These are phyloP conservation scores for Ceratocystis variospora DNA, from an alignment of 2,329 filamentous ascomycete genomes.

Conservation along the genomic window DNA sequence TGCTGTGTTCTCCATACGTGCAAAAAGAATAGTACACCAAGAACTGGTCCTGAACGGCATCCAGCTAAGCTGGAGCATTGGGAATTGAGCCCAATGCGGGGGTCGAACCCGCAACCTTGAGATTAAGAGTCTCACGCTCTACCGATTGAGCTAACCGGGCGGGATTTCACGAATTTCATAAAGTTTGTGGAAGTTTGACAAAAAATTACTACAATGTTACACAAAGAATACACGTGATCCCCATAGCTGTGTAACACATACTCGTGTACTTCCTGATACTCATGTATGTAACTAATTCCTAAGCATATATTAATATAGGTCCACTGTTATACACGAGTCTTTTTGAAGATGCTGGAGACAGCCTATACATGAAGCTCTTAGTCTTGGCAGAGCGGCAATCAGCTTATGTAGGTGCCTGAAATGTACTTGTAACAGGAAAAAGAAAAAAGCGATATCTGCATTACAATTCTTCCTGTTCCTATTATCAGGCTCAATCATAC, in stretches of 20 bases:
- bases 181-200: no score
- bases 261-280: neutral
- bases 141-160: slow-evolving; percentile 55
- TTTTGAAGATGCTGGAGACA: no score
- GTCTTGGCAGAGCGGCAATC: no score
- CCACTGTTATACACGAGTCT: no score
- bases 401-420: no score
- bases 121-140: slow-evolving; percentile 59
- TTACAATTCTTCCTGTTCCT: no score
- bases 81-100: slow-evolving; percentile 25
- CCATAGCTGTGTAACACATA: neutral
- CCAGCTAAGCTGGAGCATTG: slow-evolving; percentile 19
- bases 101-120: slow-evolving; percentile 32
- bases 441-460: no score
- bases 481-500: no score
- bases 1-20: neutral
- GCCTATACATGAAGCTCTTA: no score
- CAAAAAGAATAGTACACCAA: slow-evolving; percentile 4
- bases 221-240: neutral
- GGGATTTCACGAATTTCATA: neutral
- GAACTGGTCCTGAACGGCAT: neutral
- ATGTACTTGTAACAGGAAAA: no score
- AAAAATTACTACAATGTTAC: neutral
- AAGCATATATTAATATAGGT: no score
- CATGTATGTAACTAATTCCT: neutral